These are phyloP conservation scores for Aspergillus luchuensis DNA, from an alignment of 2,329 filamentous ascomycete genomes.

Conservation along the genomic window DNA sequence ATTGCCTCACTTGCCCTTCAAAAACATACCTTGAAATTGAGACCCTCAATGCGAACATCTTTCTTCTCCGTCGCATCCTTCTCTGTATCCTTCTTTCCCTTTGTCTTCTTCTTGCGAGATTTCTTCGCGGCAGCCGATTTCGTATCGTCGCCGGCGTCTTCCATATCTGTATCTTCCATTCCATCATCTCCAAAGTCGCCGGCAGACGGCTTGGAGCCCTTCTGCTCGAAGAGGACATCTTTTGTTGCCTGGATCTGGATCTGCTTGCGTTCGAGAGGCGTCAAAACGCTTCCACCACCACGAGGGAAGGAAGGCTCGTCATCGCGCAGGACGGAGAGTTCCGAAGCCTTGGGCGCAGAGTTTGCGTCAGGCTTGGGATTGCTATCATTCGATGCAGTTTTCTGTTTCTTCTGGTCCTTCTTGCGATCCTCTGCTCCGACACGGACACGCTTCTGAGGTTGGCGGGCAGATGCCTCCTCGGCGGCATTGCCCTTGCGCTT, in stretches of 20 bases:
- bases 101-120: constrained; percentile 43
- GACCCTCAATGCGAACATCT: constrained; percentile 73
- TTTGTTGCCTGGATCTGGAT: constrained; percentile 91
- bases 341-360: constrained; percentile 34
- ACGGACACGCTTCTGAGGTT: constrained; percentile 45
- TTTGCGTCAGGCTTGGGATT: constrained; percentile 19
- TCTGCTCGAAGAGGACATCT: constrained; percentile 87
- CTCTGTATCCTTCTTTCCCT: constrained; percentile 55
- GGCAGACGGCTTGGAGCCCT: constrained; percentile 57
- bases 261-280: constrained; percentile 92
- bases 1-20: neutral
- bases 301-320: constrained; percentile 91
- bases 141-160: constrained; percentile 49
- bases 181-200: constrained; percentile 57
- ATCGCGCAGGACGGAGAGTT: constrained; percentile 58
- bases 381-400: constrained; percentile 20
- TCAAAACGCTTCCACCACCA: constrained; percentile 86
- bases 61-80: constrained; percentile 52
- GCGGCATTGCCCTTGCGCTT: constrained; percentile 49
- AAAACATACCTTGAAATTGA: constrained; percentile 78
- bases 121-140: constrained; percentile 37
- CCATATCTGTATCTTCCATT: constrained; percentile 58
- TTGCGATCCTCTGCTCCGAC: constrained; percentile 39
- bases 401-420: constrained; percentile 38
- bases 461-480: constrained; percentile 38